Evolutionary conservation across 78 protist genomes (phyloP).

Genomic region (Cyanophora paradoxa): DNA sequence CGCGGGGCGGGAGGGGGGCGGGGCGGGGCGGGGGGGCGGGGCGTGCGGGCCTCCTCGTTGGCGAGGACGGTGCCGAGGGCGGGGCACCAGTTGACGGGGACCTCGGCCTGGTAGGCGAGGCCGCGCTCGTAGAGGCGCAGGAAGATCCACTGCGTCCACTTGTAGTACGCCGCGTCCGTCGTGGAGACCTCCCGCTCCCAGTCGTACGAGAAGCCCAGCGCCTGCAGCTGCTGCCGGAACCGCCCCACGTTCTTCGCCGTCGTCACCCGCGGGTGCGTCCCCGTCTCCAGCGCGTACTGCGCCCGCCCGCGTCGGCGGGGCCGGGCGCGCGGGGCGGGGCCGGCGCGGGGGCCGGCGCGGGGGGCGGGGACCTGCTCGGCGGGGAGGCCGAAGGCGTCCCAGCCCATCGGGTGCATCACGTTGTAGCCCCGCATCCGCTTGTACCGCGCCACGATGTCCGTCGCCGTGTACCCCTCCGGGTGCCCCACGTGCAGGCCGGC

Average conservation of each 20-base stretch:
- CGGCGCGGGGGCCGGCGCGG: no score
- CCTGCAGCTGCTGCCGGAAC: conserved; percentile 35
- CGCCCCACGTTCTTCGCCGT: conserved; percentile 32
- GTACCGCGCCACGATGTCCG: conserved; percentile 40
- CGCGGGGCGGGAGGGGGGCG: background rate
- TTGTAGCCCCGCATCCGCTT: conserved; percentile 37
- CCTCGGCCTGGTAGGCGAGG: conserved; percentile 59
- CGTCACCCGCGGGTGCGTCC: conserved; percentile 27
- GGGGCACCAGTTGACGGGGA: conserved; percentile 38
- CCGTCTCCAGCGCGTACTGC: conserved; percentile 16
- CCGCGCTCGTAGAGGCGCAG: conserved; percentile 51
- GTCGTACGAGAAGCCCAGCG: conserved; percentile 21
- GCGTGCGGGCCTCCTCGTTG: conserved; percentile 67
- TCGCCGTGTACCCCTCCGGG: conserved; percentile 41
- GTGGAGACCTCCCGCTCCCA: conserved; percentile 65
- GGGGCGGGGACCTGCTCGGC: conserved; percentile 43
- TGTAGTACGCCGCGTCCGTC: conserved; percentile 62
- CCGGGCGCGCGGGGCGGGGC: no score
- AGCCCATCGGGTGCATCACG: conserved; percentile 49
- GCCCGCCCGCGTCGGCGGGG: no score
- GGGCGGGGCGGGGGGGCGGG: background rate
- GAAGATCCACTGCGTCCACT: conserved; percentile 91
- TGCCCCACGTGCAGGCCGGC: conserved; percentile 48
- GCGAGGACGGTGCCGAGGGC: conserved; percentile 75
- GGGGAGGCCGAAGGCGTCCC: conserved; percentile 49